Conservation (phyloP, 139 green algal genomes). For the Chlorella vulgaris region DNA sequence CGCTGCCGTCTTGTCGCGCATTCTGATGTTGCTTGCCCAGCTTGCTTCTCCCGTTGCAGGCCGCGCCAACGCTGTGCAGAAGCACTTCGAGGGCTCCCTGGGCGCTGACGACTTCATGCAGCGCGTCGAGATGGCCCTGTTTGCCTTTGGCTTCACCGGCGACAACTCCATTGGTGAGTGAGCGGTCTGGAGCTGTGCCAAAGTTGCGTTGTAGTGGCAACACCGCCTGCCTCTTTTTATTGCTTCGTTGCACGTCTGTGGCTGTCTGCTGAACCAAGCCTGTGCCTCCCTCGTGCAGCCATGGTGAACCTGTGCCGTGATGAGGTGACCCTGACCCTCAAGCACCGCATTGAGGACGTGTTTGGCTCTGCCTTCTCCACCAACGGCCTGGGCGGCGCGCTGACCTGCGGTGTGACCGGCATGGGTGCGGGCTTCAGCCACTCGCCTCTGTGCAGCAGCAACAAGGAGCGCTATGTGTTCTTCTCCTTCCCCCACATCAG, state of each 20-base stretch:
- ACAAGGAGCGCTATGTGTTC: constrained; percentile 89
- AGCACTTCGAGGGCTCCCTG: constrained; percentile 68
- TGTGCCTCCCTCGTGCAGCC: constrained; percentile 42
- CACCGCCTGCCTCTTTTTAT: too few relatives aligned
- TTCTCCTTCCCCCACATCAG: constrained; percentile 91
- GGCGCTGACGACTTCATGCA: constrained; percentile 83
- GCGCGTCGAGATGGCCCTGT: constrained; percentile 75
- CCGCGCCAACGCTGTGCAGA: constrained; percentile 3
- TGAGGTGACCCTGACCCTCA: constrained; percentile 77
- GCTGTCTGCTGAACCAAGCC: not conserved
- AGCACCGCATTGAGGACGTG: constrained; percentile 75
- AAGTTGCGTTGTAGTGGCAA: too few relatives aligned
- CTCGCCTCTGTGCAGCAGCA: constrained; percentile 48
- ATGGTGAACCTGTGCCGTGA: constrained; percentile 89
- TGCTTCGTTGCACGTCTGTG: not conserved
- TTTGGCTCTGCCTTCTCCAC: constrained; percentile 84
- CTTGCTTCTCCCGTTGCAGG: too few relatives aligned
- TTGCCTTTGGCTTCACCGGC: constrained; percentile 74
- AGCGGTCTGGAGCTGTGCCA: not conserved
- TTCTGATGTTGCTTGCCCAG: too few relatives aligned
- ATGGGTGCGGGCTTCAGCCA: constrained; percentile 53
- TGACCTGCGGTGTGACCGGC: constrained; percentile 84
- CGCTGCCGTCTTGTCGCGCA: too few relatives aligned
- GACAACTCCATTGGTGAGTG: constrained; percentile 81
- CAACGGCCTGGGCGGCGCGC: constrained; percentile 82